These are phyloP conservation scores for Bipolaris oryzae DNA, from an alignment of 2,329 filamentous ascomycete species.

Conservation along the genomic window DNA sequence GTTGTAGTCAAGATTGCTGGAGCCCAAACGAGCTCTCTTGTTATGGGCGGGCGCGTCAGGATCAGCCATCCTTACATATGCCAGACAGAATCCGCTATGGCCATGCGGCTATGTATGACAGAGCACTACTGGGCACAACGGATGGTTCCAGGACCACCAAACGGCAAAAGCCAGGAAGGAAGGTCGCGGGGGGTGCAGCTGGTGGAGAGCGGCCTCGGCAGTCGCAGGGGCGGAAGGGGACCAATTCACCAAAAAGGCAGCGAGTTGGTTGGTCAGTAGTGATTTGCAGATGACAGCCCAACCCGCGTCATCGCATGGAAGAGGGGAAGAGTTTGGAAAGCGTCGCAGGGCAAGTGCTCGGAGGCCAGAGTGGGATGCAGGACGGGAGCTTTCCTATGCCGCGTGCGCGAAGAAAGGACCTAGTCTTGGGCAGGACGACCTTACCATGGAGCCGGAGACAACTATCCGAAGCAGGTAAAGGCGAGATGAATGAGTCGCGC, in stretches of 20 bases:
- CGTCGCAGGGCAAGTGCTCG: slow-evolving; percentile 43
- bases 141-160: slow-evolving; percentile 32
- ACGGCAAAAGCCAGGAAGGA: slow-evolving; percentile 34
- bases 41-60: slow-evolving; percentile 45
- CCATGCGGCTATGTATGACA: slow-evolving; percentile 47
- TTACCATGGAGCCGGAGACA: slow-evolving; percentile 49
- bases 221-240: slow-evolving; percentile 34
- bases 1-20: slow-evolving; percentile 44
- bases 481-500: slow-evolving; percentile 33
- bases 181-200: slow-evolving; percentile 30
- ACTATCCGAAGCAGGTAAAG: slow-evolving; percentile 45
- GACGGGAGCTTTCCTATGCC: slow-evolving; percentile 41
- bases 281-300: slow-evolving; percentile 35
- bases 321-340: slow-evolving; percentile 43
- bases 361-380: slow-evolving; percentile 38
- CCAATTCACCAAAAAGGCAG: slow-evolving; percentile 41
- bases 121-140: slow-evolving; percentile 25
- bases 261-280: slow-evolving; percentile 33
- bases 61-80: slow-evolving; percentile 50
- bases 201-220: slow-evolving; percentile 40
- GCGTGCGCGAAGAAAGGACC: slow-evolving; percentile 36
- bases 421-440: slow-evolving; percentile 37
- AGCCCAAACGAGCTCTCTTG: slow-evolving; percentile 49
- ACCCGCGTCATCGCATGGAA: slow-evolving; percentile 46
- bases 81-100: slow-evolving; percentile 45